phyloP scores from a whole-genome alignment of 2,329 filamentous ascomycete genomes.

The Fusarium sp. region DNA sequence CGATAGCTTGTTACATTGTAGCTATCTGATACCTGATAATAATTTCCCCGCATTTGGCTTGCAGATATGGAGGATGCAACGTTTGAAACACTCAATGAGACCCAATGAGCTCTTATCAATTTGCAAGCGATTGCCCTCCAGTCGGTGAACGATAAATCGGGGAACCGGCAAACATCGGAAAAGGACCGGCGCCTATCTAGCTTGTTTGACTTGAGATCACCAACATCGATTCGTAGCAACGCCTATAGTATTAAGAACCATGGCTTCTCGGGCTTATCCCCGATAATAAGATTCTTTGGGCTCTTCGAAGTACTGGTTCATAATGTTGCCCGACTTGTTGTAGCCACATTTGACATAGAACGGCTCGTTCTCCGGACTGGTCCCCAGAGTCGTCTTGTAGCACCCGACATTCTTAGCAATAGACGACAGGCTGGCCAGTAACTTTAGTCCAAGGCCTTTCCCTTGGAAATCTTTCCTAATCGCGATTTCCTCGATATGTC shows the following conservation, averaged over 20 bases:
- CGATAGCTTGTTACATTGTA: neutral
- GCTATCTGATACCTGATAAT: neutral
- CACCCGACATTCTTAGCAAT: neutral
- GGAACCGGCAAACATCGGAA: neutral
- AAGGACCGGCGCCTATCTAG: neutral
- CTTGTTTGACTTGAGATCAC: neutral
- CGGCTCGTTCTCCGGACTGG: neutral
- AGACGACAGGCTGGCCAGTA: neutral
- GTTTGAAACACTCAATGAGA: neutral
- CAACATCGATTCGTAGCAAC: neutral
- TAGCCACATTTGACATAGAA: neutral
- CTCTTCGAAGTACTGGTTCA: neutral
- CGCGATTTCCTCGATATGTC: neutral
- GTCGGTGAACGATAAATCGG: neutral
- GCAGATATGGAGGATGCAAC: neutral
- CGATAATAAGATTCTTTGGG: neutral
- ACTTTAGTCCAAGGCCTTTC: neutral
- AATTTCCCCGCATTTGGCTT: neutral
- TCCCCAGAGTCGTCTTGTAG: neutral
- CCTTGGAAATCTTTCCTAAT: neutral
- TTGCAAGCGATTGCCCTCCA: neutral
- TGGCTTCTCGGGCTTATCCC: neutral
- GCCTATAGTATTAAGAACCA: too few species aligned
- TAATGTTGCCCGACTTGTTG: neutral
- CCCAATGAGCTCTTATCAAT: neutral